phyloP scores from a whole-genome alignment of 2,329 filamentous ascomycete genomes.

The Zasmidium cellare region DNA sequence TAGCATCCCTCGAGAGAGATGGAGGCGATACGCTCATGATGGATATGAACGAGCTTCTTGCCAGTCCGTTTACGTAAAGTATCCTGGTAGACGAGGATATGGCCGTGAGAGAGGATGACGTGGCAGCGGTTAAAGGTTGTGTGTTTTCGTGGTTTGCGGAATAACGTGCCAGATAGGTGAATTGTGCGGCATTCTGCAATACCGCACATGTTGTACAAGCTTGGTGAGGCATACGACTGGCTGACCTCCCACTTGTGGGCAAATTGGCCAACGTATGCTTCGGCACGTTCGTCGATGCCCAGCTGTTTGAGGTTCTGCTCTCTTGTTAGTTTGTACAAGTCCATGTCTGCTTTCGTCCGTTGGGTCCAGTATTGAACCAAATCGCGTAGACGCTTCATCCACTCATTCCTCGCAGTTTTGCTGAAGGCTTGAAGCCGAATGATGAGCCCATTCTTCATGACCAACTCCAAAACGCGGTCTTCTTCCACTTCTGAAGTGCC shows the following conservation, averaged over 20 bases:
- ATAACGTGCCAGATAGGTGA: slow-evolving; percentile 62
- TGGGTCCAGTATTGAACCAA: slow-evolving; percentile 64
- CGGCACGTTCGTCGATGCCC: slow-evolving; percentile 65
- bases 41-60: slow-evolving; percentile 58
- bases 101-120: slow-evolving; percentile 61
- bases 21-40: slow-evolving; percentile 60
- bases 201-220: slow-evolving; percentile 69
- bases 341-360: slow-evolving; percentile 57
- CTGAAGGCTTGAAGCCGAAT: slow-evolving; percentile 60
- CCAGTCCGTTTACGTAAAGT: slow-evolving; percentile 57
- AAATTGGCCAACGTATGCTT: slow-evolving; percentile 66
- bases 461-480: slow-evolving; percentile 61
- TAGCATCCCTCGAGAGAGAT: slow-evolving; percentile 65
- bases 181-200: slow-evolving; percentile 63
- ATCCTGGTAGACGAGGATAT: slow-evolving; percentile 63
- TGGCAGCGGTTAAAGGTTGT: slow-evolving; percentile 61
- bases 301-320: slow-evolving; percentile 59
- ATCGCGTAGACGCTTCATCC: slow-evolving; percentile 59
- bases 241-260: slow-evolving; percentile 68
- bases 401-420: slow-evolving; percentile 58
- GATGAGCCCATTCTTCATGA: slow-evolving; percentile 61
- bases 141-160: slow-evolving; percentile 64
- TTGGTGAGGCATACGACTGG: slow-evolving; percentile 61
- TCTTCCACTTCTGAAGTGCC: slow-evolving; percentile 55
- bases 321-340: slow-evolving; percentile 58